Evolutionary conservation across 441 rosid genomes (phyloP).

Genomic region (Adansonia rubrostipa): DNA sequence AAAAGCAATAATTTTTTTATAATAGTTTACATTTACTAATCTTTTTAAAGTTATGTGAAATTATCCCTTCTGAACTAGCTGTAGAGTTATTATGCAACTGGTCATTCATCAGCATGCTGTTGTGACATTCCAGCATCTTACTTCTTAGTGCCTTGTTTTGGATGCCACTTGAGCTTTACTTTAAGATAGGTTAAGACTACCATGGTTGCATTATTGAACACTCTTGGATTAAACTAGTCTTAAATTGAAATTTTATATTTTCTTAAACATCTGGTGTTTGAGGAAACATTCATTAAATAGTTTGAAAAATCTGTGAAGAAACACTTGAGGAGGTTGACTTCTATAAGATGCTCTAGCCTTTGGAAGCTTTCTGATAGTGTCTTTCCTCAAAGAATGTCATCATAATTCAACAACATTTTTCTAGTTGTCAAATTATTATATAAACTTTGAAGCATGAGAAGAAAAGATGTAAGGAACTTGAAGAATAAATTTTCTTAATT

Average conservation of each 20-base stretch:
- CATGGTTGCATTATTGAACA: constrained; percentile 86
- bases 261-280: not conserved
- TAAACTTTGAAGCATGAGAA: not conserved
- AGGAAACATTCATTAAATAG: not conserved
- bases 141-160: not conserved
- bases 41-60: not conserved
- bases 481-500: not conserved
- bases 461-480: not conserved
- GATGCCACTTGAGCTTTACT: constrained; percentile 31
- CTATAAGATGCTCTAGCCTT: not conserved
- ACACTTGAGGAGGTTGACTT: constrained; percentile 9
- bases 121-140: constrained; percentile 11
- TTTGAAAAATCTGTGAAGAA: not conserved
- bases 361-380: not conserved
- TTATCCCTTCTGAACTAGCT: not conserved
- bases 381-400: not conserved
- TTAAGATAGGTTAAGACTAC: constrained; percentile 81
- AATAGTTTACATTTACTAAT: too few species aligned
- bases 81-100: not conserved
- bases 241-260: not conserved
- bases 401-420: not conserved
- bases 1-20: too few species aligned
- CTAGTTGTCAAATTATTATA: not conserved
- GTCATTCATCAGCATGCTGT: too few species aligned
- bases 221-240: constrained; percentile 91